Conservation (phyloP, 1,284 basidiomycete species). For the Grifola frondosa region DNA sequence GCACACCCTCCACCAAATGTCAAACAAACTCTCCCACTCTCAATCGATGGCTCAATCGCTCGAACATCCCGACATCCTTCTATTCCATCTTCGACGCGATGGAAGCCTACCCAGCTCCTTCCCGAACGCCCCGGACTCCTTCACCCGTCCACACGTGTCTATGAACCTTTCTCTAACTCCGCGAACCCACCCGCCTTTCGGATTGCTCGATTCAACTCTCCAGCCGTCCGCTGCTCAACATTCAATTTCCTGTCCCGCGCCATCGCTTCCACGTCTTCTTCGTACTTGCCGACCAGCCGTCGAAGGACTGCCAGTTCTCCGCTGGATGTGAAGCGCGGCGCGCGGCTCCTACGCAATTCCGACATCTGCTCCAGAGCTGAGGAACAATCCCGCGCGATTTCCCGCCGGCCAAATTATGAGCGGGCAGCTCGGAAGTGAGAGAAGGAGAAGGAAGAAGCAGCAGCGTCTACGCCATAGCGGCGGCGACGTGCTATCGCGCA, state of each 20-base stretch:
- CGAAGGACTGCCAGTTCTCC: slow-evolving; percentile 73
- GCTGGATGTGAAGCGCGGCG: slow-evolving; percentile 65
- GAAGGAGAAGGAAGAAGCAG: slow-evolving; percentile 17
- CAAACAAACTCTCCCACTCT: too few species aligned
- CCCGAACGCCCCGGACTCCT: slow-evolving; percentile 9
- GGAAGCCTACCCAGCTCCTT: slow-evolving; percentile 4
- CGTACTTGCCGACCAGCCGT: slow-evolving; percentile 71
- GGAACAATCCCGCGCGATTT: slow-evolving; percentile 14
- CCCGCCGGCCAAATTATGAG: slow-evolving; percentile 11
- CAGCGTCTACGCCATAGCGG: slow-evolving; percentile 14
- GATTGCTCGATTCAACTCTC: slow-evolving; percentile 71
- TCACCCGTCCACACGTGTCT: slow-evolving; percentile 18
- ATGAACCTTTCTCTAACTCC: slow-evolving; percentile 17
- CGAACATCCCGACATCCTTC: not conserved
- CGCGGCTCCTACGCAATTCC: slow-evolving; percentile 38
- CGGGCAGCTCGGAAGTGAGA: slow-evolving; percentile 7
- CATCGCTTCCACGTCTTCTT: slow-evolving; percentile 76
- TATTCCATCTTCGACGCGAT: slow-evolving; percentile 1
- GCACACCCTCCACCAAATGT: too few species aligned
- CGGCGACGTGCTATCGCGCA: too few species aligned
- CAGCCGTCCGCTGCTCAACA: slow-evolving; percentile 82
- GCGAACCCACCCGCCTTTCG: slow-evolving; percentile 47
- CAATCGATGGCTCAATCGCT: too few species aligned
- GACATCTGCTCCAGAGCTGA: slow-evolving; percentile 49
- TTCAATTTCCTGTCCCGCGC: slow-evolving; percentile 80